These are phyloP conservation scores for Knufia fluminis DNA, from an alignment of 2,329 filamentous ascomycete genomes.

Conservation along the genomic window DNA sequence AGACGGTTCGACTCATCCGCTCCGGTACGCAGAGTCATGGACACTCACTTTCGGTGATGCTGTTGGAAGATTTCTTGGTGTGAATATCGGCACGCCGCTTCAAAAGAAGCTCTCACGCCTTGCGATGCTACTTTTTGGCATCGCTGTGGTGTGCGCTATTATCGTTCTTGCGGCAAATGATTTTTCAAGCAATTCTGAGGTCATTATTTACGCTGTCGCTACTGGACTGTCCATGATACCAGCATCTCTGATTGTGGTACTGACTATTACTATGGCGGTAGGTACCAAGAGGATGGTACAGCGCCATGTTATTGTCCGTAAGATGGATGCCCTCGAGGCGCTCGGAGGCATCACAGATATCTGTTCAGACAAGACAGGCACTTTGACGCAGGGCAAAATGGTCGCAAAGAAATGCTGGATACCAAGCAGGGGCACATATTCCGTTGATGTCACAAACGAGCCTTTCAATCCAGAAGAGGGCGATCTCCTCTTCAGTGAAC, in stretches of 20 bases:
- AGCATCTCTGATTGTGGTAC: conserved; percentile 49
- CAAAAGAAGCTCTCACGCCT: conserved; percentile 60
- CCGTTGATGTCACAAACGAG: conserved; percentile 46
- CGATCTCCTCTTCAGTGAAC: conserved; percentile 33
- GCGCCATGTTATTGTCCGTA: conserved; percentile 44
- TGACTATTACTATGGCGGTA: conserved; percentile 54
- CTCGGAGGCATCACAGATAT: conserved; percentile 48
- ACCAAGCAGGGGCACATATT: conserved; percentile 48
- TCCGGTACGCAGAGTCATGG: conserved; percentile 45
- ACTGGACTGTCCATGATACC: conserved; percentile 53
- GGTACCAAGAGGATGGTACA: conserved; percentile 46
- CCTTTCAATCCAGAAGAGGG: conserved; percentile 50
- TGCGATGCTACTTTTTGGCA: conserved; percentile 55
- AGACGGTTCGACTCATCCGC: conserved; percentile 41
- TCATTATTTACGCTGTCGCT: conserved; percentile 57
- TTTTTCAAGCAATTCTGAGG: conserved; percentile 46
- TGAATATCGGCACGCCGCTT: conserved; percentile 60
- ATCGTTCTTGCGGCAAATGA: conserved; percentile 58
- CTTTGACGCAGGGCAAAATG: conserved; percentile 53
- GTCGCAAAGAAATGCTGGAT: conserved; percentile 52
- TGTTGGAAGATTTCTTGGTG: conserved; percentile 55
- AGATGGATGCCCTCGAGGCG: conserved; percentile 44
- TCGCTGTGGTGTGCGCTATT: conserved; percentile 59
- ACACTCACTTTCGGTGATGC: conserved; percentile 48
- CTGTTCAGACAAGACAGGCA: conserved; percentile 45